phyloP scores from a whole-genome alignment of 108 stramenopile genomes.

The Nitzschia palea region DNA sequence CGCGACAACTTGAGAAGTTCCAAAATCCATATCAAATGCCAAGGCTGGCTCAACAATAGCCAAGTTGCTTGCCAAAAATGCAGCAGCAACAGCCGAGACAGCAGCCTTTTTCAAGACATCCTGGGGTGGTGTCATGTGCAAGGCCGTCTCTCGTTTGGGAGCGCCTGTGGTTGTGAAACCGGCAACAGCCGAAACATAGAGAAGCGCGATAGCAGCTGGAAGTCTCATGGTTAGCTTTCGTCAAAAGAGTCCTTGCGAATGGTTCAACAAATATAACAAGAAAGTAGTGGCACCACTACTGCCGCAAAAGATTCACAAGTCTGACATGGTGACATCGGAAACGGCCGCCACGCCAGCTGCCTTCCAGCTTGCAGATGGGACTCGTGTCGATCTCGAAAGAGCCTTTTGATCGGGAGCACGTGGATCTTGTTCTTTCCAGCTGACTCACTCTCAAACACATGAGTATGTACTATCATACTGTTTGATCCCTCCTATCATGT shows the following conservation, averaged over 20 bases:
- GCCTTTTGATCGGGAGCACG: no score
- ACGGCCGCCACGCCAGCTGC: no score
- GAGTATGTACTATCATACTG: no score
- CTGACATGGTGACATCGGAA: no score
- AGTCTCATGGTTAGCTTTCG: conserved; percentile 16
- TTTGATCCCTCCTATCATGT: no score
- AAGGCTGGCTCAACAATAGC: conserved; percentile 29
- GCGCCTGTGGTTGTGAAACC: conserved; percentile 12
- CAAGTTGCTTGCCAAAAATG: conserved; percentile 28
- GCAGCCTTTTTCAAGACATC: conserved; percentile 16
- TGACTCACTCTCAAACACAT: no score
- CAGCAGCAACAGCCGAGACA: conserved; percentile 32
- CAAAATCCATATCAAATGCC: conserved; percentile 17
- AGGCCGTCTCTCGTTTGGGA: conserved; percentile 8
- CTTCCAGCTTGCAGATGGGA: no score
- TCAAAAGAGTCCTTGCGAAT: not conserved
- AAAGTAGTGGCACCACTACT: no score
- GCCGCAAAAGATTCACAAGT: no score
- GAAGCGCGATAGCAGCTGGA: conserved; percentile 6
- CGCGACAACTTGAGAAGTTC: conserved; percentile 39
- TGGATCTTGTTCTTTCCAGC: no score
- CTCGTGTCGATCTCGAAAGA: no score
- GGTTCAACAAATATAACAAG: not conserved
- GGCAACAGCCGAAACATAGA: conserved; percentile 13
- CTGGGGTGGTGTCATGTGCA: conserved; percentile 15